Evolutionary conservation across 176 grass and related monocot species (phyloP), one percentile per base, ranked within the genome.

Genomic region (Cymbopogon citratus): DNA sequence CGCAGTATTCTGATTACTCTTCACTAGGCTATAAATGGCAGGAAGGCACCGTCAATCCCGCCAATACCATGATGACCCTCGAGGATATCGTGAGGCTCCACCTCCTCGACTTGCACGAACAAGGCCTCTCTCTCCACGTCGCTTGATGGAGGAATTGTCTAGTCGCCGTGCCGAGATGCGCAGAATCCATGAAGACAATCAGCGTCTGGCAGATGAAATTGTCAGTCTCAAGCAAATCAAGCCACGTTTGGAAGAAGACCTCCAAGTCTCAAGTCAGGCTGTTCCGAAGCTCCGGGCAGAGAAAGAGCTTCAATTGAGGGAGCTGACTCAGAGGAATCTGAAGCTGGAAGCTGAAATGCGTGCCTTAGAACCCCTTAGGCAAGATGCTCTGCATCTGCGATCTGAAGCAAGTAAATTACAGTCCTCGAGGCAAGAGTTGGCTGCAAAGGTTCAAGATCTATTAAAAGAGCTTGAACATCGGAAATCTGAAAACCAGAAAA

Each of bases 311-410:
- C 85, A 93, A 71, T 84, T 31, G 3, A 93, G 88, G 75, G 82
- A 88, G 21, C 76, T 93, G 24, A 86, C 86, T 74, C 88, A 93
- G 54, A 88, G 74, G 74, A 81, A 87, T 73, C 82, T 93, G 82
- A 90, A 85, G 69, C 65, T 93, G 69, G 91, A 88, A 84, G 91
- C 91, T 83, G 85, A 90, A 52, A 70, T 93, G 65, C 88, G 85
- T 41, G 72, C 82, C 41, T 77, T 87, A 79, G 91, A 88, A 56
- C 70, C 88, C 29, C 69, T 90, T 33, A 88, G 75, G 79, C 82
- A 90, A 49, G 88, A 93, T 35, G 82, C 41, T 67, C 29, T 86
- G 45, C 88, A 93, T 60, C 81, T 93, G 68, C 88, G 80, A 43
- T 90, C 82, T 38, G 88, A 93, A 87, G 85, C 85, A 31, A 74